Evolutionary conservation across 2,329 filamentous ascomycete genomes (phyloP).

Genomic region (Trichophyton rubrum): DNA sequence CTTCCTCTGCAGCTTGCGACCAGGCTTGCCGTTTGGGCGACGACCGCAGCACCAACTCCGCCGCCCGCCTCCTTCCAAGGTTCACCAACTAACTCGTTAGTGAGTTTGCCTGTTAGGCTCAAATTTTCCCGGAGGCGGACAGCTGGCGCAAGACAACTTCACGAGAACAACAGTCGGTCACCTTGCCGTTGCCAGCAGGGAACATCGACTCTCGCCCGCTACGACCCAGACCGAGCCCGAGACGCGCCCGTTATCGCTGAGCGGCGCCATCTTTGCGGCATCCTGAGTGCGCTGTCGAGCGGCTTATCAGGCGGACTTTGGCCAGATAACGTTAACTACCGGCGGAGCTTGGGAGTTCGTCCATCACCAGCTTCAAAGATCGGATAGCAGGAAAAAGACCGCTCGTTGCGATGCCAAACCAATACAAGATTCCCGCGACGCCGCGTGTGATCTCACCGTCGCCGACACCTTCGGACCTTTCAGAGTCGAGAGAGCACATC

Average conservation of each 20-base stretch:
- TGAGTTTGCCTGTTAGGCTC: not conserved
- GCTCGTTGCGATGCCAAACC: constrained; percentile 32
- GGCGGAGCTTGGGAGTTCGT: not conserved
- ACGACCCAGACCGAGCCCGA: not conserved
- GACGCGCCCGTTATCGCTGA: not conserved
- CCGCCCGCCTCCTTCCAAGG: constrained; percentile 4
- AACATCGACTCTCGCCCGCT: not conserved
- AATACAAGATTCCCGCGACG: constrained; percentile 56
- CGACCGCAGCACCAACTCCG: not conserved
- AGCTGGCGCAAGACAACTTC: not conserved
- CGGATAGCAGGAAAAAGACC: not conserved
- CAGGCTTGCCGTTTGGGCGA: not conserved
- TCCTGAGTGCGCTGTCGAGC: not conserved
- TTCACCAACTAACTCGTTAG: not conserved
- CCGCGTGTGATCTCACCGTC: constrained; percentile 85
- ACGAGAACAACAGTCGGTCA: not conserved
- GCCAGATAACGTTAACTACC: not conserved
- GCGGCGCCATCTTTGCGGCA: not conserved
- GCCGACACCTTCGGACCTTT: constrained; percentile 50
- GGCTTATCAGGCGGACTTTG: not conserved
- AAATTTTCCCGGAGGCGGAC: not conserved
- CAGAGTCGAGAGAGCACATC: constrained; percentile 46
- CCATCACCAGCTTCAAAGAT: not conserved
- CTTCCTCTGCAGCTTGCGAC: not conserved
- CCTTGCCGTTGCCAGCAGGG: not conserved